A percentile compares a stretch with the other conserved stretches of the same genome.
Evolutionary conservation across 805 yeast species (phyloP).

Genomic region (Groenewaldozyma tartarivorans): DNA sequence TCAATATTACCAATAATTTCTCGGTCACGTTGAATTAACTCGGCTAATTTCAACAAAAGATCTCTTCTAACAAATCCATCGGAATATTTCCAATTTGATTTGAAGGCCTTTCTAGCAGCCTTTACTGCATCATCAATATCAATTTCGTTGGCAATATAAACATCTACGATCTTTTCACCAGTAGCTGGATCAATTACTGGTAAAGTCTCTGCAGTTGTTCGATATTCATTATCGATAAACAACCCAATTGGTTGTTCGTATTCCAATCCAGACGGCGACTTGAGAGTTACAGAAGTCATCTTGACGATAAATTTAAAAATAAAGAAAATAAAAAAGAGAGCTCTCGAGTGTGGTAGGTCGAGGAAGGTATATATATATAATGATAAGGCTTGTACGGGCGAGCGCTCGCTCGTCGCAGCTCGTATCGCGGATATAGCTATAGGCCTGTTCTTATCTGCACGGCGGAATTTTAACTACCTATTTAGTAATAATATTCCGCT

Average conservation of each 20-base stretch:
- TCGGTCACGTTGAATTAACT: slow-evolving; percentile 60
- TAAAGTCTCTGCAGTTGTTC: slow-evolving; percentile 49
- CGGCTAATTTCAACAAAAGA: slow-evolving; percentile 64
- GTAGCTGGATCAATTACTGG: slow-evolving; percentile 62
- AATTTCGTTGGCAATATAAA: slow-evolving; percentile 66
- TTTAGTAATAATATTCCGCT: no score
- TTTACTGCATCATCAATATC: slow-evolving; percentile 81
- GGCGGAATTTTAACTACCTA: no score
- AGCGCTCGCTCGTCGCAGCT: no score
- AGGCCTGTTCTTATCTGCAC: no score
- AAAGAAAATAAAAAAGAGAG: no score
- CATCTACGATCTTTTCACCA: slow-evolving; percentile 57
- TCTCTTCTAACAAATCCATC: slow-evolving; percentile 42
- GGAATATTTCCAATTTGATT: slow-evolving; percentile 55
- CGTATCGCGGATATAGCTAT: no score
- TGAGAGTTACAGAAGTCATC: slow-evolving; percentile 1
- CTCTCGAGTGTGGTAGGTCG: no score
- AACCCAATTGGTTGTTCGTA: slow-evolving; percentile 83
- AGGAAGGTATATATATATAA: no score
- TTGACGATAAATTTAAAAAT: no score
- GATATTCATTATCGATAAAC: slow-evolving; percentile 77
- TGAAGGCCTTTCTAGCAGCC: slow-evolving; percentile 74
- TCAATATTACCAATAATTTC: slow-evolving; percentile 74
- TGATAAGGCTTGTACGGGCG: no score
- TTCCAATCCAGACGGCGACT: slow-evolving; percentile 34